phyloP scores from a whole-genome alignment of 257 asterid species.

The Solanum arcanum region DNA sequence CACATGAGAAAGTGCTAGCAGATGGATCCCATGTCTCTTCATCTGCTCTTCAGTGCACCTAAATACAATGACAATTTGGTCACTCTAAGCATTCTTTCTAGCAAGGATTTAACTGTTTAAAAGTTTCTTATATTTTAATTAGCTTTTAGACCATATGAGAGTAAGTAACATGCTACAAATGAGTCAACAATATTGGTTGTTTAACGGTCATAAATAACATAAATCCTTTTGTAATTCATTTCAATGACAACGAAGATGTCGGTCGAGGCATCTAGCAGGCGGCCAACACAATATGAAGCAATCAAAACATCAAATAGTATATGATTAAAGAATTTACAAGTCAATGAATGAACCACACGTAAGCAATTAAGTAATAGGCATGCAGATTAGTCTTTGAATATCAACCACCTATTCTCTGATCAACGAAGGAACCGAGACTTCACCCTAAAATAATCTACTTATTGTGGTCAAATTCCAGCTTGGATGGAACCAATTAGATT shows the following conservation, averaged over 20 bases:
- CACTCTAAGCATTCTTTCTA: neutral
- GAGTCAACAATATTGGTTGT: neutral
- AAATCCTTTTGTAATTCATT: neutral
- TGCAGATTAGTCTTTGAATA: neutral
- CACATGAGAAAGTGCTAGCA: conserved; percentile 75
- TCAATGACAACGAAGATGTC: neutral
- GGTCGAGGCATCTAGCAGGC: neutral
- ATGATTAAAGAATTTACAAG: neutral
- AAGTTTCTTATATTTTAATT: neutral
- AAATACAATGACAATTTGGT: conserved; percentile 13
- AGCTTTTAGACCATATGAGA: neutral
- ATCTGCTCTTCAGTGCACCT: conserved; percentile 75
- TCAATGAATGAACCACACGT: neutral
- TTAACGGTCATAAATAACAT: neutral
- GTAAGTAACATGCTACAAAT: neutral
- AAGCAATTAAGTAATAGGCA: neutral
- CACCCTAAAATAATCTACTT: neutral
- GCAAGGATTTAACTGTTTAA: neutral
- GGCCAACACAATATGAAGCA: neutral
- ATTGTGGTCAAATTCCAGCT: neutral
- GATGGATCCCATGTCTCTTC: conserved; percentile 68
- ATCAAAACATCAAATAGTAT: neutral
- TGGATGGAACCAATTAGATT: neutral
- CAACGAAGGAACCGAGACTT: neutral
- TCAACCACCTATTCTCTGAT: neutral